Evolutionary conservation across 73 alveolate genomes (phyloP).

Genomic region (Paramecium pentaurelia): DNA sequence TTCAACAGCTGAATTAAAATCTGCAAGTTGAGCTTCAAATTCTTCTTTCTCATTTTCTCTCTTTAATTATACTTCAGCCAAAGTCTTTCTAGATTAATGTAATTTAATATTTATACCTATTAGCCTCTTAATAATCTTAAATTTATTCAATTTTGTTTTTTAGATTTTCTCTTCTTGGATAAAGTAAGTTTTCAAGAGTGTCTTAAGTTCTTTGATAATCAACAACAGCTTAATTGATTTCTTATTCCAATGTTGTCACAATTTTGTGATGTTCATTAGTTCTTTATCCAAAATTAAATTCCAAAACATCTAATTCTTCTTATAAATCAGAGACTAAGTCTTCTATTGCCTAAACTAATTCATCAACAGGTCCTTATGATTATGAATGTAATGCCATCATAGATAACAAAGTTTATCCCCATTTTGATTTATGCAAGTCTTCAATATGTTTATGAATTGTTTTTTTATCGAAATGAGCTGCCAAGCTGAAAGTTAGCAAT

Average conservation of each 20-base stretch:
- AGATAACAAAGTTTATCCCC: conserved; percentile 27
- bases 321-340: neutral
- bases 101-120: conserved; percentile 15
- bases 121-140: neutral
- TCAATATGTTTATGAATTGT: neutral
- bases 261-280: conserved; percentile 3
- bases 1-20: neutral
- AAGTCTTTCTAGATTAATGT: neutral
- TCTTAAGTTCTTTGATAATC: conserved; percentile 38
- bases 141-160: neutral
- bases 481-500: neutral
- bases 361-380: conserved; percentile 31
- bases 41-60: conserved; percentile 35
- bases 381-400: conserved; percentile 32
- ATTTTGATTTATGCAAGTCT: neutral
- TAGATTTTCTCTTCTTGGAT: conserved; percentile 28
- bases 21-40: neutral
- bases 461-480: neutral
- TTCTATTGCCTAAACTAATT: neutral
- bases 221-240: neutral
- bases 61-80: neutral
- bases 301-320: conserved; percentile 25
- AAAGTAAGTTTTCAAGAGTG: neutral
- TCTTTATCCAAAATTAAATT: neutral
- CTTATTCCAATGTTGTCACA: neutral